phyloP scores from a whole-genome alignment of 345 rosid species.

The Psidium guajava region DNA sequence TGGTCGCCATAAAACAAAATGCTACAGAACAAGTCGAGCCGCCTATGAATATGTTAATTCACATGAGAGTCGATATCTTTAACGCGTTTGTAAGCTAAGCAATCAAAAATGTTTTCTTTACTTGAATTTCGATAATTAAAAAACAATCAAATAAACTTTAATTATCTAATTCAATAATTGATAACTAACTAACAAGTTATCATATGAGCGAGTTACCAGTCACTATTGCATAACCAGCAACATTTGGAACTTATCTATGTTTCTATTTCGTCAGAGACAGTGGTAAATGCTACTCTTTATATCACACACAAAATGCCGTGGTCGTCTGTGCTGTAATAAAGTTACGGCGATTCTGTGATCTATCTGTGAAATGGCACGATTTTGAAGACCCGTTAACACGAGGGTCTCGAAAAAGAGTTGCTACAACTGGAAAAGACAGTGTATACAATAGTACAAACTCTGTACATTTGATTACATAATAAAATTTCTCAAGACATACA shows the following conservation, averaged over 20 bases:
- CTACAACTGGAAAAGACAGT: not conserved
- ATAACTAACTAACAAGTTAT: not conserved
- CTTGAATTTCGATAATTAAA: not conserved
- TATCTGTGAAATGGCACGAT: not conserved
- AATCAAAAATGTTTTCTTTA: not conserved
- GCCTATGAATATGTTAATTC: not conserved
- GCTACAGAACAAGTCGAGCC: not conserved
- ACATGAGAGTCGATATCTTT: not conserved
- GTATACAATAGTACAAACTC: not conserved
- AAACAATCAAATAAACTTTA: not conserved
- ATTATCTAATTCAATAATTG: not conserved
- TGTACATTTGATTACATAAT: not conserved
- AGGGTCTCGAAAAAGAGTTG: not conserved
- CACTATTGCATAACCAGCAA: not conserved
- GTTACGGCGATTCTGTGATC: not conserved
- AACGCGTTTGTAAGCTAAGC: not conserved
- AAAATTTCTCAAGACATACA: not conserved
- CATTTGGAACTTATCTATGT: not conserved
- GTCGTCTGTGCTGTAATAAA: not conserved
- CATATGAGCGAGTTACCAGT: not conserved
- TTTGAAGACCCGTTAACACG: not conserved
- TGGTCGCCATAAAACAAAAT: not conserved
- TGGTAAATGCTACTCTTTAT: not conserved
- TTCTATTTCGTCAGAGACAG: no score
- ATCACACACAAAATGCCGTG: not conserved